Conservation (phyloP, 345 rosid species). For the Luvunga scandens region DNA sequence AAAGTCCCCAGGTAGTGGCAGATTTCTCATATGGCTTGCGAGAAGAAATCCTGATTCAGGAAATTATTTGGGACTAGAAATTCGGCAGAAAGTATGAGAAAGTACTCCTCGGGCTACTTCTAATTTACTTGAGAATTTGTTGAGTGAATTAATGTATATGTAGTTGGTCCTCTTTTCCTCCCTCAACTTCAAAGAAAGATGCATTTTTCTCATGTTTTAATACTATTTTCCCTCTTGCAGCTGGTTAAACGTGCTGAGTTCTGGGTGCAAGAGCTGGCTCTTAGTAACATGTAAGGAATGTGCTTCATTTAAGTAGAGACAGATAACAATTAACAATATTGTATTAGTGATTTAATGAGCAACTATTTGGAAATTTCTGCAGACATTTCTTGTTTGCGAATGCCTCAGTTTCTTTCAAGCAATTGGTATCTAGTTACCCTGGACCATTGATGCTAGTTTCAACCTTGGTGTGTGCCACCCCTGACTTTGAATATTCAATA, state of each 20-base stretch:
- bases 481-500: background rate
- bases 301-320: background rate
- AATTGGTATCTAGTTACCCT: conserved; percentile 60
- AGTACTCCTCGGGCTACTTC: conserved; percentile 27
- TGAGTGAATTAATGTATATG: conserved; percentile 27
- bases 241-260: conserved; percentile 73
- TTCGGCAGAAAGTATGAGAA: conserved; percentile 70
- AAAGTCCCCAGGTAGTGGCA: conserved; percentile 73
- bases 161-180: conserved; percentile 5
- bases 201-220: conserved; percentile 13
- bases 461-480: conserved; percentile 55
- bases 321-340: background rate
- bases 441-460: conserved; percentile 84
- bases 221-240: conserved; percentile 39
- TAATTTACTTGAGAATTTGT: conserved; percentile 24
- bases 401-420: conserved; percentile 68
- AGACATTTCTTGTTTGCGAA: conserved; percentile 89
- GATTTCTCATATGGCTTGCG: conserved; percentile 91
- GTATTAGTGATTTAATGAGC: conserved; percentile 17
- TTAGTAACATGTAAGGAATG: conserved; percentile 63
- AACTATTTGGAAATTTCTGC: conserved; percentile 29
- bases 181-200: conserved; percentile 2
- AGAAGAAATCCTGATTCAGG: conserved; percentile 44
- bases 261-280: conserved; percentile 78
- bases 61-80: conserved; percentile 91